These are phyloP conservation scores for Botrytis deweyae DNA, from an alignment of 2,329 filamentous ascomycete genomes.

Conservation along the genomic window DNA sequence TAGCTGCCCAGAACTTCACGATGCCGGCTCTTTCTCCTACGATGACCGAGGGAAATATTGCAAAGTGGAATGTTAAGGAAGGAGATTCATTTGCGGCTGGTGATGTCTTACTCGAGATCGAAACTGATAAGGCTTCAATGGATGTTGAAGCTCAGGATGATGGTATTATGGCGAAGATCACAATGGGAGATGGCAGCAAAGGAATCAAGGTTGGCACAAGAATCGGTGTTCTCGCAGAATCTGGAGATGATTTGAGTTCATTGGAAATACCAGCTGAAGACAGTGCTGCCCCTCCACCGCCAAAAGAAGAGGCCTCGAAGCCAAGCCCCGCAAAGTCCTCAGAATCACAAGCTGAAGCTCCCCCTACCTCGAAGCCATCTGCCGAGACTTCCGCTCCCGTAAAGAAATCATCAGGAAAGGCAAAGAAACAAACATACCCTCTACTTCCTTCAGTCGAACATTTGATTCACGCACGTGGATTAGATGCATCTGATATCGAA, in stretches of 20 bases:
- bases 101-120: slow-evolving; percentile 86
- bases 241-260: slow-evolving; percentile 72
- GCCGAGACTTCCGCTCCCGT: slow-evolving; percentile 34
- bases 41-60: slow-evolving; percentile 91
- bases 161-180: slow-evolving; percentile 81
- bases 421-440: slow-evolving; percentile 66
- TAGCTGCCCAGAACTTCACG: slow-evolving; percentile 81
- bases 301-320: slow-evolving; percentile 37
- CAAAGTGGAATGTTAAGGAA: slow-evolving; percentile 82
- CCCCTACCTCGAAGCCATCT: slow-evolving; percentile 21
- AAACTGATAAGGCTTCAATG: slow-evolving; percentile 94
- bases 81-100: slow-evolving; percentile 79
- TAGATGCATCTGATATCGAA: slow-evolving; percentile 72
- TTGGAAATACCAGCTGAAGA: slow-evolving; percentile 76
- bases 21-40: slow-evolving; percentile 91
- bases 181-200: slow-evolving; percentile 71
- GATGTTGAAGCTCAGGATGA: slow-evolving; percentile 92
- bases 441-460: slow-evolving; percentile 81
- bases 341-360: slow-evolving; percentile 20
- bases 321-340: slow-evolving; percentile 26
- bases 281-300: slow-evolving; percentile 35
- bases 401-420: slow-evolving; percentile 47
- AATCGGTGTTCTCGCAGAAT: slow-evolving; percentile 80
- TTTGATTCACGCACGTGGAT: slow-evolving; percentile 74
- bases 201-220: slow-evolving; percentile 73